phyloP scores from a whole-genome alignment of 148 eudicot species.

The Silene latifolia region DNA sequence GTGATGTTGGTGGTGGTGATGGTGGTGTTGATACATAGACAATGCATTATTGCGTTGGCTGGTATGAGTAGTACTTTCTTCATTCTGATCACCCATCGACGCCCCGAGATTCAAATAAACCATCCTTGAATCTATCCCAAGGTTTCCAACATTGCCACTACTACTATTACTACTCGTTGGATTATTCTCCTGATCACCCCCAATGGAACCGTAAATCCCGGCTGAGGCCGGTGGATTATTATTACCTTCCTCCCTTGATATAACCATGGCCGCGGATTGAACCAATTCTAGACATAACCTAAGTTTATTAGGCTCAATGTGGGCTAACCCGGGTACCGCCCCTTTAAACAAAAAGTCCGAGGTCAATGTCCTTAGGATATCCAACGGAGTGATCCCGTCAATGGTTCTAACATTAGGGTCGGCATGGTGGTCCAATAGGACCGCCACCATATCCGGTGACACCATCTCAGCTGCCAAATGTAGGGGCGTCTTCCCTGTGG shows the following conservation, averaged over 20 bases:
- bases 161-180: constrained; percentile 31
- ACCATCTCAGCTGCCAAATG: constrained; percentile 97
- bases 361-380: constrained; percentile 69
- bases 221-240: neutral
- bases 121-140: constrained; percentile 65
- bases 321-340: constrained; percentile 74
- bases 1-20: constrained; percentile 29
- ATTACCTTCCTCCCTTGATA: constrained; percentile 78
- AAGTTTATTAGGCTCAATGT: constrained; percentile 90
- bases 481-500: constrained; percentile 75
- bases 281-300: constrained; percentile 86
- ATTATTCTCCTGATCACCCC: constrained; percentile 28
- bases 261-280: constrained; percentile 92
- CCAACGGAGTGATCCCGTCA: constrained; percentile 80
- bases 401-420: constrained; percentile 82
- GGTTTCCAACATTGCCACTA: constrained; percentile 42
- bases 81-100: constrained; percentile 19
- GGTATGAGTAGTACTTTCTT: constrained; percentile 18
- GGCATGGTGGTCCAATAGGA: constrained; percentile 90
- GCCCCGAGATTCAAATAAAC: constrained; percentile 71
- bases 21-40: constrained; percentile 28
- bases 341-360: constrained; percentile 93
- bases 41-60: constrained; percentile 25
- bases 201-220: constrained; percentile 16
- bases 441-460: constrained; percentile 96